Percentiles rank a stretch among this genome's conserved stretches.
Evolutionary conservation across 495 filamentous ascomycete genomes (phyloP).

Genomic region (Hypoxylon intermedium): DNA sequence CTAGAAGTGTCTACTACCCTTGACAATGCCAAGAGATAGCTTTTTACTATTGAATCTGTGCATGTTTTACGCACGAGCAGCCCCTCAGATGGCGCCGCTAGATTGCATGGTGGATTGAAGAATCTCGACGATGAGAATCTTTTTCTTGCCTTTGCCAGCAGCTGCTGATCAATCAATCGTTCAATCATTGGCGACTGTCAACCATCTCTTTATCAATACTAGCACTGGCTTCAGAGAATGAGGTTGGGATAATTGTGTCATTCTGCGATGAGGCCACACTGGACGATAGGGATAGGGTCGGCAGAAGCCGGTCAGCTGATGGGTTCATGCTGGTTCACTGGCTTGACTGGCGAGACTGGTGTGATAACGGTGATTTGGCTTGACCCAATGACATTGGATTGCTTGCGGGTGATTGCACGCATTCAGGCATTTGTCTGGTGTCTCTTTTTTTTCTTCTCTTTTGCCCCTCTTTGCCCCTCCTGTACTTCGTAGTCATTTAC

Average conservation of each 20-base stretch:
- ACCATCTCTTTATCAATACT: neutral
- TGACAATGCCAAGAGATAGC: too few relatives aligned
- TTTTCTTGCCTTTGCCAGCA: neutral
- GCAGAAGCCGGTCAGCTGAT: conserved; percentile 35
- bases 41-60: too few relatives aligned
- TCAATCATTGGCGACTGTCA: neutral
- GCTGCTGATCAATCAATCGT: neutral
- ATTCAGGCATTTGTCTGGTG: conserved; percentile 30
- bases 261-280: neutral
- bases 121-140: neutral
- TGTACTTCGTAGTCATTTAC: neutral
- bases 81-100: too few relatives aligned
- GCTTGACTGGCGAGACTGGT: neutral
- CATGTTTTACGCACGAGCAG: too few relatives aligned
- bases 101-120: neutral
- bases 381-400: conserved; percentile 10
- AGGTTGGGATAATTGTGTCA: conserved; percentile 4
- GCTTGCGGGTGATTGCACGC: conserved; percentile 17
- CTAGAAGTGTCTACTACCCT: too few relatives aligned
- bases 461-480: conserved; percentile 1
- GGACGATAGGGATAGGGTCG: conserved; percentile 28
- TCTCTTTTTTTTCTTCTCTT: conserved; percentile 19
- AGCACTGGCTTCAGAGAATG: too few relatives aligned
- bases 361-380: neutral
- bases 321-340: conserved; percentile 23